Conservation (phyloP, 1,139 yeast genomes). For the Yamadazyma epiphylla region DNA sequence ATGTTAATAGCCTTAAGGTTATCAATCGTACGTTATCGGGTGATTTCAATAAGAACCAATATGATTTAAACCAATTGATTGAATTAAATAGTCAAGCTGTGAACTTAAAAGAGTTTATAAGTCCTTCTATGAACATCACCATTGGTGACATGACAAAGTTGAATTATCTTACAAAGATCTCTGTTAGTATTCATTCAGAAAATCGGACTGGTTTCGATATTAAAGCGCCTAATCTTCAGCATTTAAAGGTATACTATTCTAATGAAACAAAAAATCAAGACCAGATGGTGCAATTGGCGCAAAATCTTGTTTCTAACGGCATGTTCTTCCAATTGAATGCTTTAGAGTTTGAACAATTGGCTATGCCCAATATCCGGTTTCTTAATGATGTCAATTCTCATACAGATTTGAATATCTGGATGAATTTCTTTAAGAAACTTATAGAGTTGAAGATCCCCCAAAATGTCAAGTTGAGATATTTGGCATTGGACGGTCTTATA, state of each 20-base stretch:
- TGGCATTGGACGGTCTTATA: slow-evolving; percentile 11
- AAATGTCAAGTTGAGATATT: slow-evolving; percentile 1
- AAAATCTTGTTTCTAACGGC: not conserved
- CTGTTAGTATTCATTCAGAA: slow-evolving; percentile 4
- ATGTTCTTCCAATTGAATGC: slow-evolving; percentile 3
- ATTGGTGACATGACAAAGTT: not conserved
- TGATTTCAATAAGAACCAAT: slow-evolving; percentile 1
- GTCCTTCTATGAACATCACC: slow-evolving; percentile 3
- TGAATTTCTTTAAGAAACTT: slow-evolving; percentile 7
- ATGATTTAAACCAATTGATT: not conserved
- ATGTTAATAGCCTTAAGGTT: slow-evolving; percentile 3
- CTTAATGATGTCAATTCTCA: slow-evolving; percentile 8
- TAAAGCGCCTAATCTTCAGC: slow-evolving; percentile 5
- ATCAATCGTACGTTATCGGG: slow-evolving; percentile 3
- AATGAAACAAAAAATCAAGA: slow-evolving; percentile 3
- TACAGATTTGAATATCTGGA: slow-evolving; percentile 8
- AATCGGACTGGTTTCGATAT: slow-evolving; percentile 1
- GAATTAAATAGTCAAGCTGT: slow-evolving; percentile 1
- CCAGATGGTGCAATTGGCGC: slow-evolving; percentile 5
- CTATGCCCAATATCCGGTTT: slow-evolving; percentile 4
- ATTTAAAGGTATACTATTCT: slow-evolving; percentile 8
- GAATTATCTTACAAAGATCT: slow-evolving; percentile 1
- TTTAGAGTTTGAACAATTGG: slow-evolving; percentile 9
- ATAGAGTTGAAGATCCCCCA: not conserved
- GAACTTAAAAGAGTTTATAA: slow-evolving; percentile 3